These are phyloP conservation scores for Rhodomyrtus tomentosa DNA, from an alignment of 345 rosid species.

Conservation along the genomic window DNA sequence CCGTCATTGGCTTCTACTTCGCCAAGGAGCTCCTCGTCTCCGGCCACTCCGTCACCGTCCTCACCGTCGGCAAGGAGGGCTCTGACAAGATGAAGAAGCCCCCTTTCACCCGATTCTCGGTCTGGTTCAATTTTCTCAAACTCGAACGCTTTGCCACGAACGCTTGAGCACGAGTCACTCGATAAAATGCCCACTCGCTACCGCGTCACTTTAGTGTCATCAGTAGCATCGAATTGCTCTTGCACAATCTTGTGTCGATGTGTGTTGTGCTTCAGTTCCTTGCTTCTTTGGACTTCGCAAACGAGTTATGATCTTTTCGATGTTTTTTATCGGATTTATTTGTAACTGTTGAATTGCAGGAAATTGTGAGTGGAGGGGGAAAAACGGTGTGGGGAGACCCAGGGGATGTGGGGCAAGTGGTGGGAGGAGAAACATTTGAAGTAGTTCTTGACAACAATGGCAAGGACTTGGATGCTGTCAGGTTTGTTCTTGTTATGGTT, in stretches of 20 bases:
- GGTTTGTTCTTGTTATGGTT: constrained; percentile 18
- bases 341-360: constrained; percentile 20
- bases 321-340: not conserved
- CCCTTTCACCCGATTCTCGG: constrained; percentile 80
- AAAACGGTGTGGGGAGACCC: constrained; percentile 92
- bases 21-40: constrained; percentile 77
- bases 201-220: not conserved
- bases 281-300: not conserved
- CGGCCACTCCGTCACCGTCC: constrained; percentile 64
- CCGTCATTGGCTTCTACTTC: constrained; percentile 81
- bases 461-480: constrained; percentile 72
- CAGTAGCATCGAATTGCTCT: not conserved
- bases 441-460: constrained; percentile 94
- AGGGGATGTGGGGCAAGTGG: constrained; percentile 45
- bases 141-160: not conserved
- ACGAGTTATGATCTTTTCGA: not conserved
- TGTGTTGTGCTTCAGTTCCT: not conserved
- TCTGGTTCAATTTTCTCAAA: not conserved
- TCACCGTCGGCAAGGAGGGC: constrained; percentile 75
- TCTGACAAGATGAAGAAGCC: constrained; percentile 95
- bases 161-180: too few species aligned
- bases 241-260: not conserved
- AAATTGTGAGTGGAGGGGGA: constrained; percentile 81
- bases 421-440: constrained; percentile 63
- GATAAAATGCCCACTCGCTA: not conserved